These are phyloP conservation scores for Naganishia sp. DNA, from an alignment of 1,284 basidiomycete species.

Conservation along the genomic window DNA sequence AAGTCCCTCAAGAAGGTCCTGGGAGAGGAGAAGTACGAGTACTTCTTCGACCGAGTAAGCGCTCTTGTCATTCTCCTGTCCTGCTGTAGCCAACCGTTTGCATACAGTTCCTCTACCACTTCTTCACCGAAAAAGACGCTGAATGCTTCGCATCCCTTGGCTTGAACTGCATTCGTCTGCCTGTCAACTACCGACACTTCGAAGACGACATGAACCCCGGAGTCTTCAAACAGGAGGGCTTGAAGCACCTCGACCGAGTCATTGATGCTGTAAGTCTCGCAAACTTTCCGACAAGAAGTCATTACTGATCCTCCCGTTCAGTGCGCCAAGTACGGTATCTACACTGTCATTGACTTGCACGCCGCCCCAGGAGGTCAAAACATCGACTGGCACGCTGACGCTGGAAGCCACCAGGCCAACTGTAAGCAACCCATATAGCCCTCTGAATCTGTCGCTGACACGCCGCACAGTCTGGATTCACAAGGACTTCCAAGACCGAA, in stretches of 20 bases:
- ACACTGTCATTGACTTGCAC: constrained; percentile 53
- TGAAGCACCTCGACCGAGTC: constrained; percentile 51
- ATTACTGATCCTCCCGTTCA: constrained; percentile 11
- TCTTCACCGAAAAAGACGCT: constrained; percentile 70
- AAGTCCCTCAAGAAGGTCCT: constrained; percentile 66
- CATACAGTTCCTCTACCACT: constrained; percentile 67
- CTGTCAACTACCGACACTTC: constrained; percentile 51
- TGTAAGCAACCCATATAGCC: constrained; percentile 37
- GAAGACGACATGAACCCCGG: constrained; percentile 49
- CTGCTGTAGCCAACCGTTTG: not conserved
- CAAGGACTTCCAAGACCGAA: constrained; percentile 73
- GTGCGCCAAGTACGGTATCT: constrained; percentile 50
- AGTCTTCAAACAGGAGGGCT: constrained; percentile 48
- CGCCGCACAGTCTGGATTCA: constrained; percentile 63
- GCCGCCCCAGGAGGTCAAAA: constrained; percentile 51
- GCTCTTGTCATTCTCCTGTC: constrained; percentile 29
- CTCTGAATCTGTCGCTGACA: not conserved
- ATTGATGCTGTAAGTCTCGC: constrained; percentile 42
- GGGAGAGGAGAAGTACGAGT: constrained; percentile 67
- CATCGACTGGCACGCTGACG: constrained; percentile 51
- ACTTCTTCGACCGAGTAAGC: constrained; percentile 68
- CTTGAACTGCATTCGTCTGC: constrained; percentile 66
- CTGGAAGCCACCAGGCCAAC: constrained; percentile 44
- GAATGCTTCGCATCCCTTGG: constrained; percentile 66
- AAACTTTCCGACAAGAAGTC: not conserved